Base-by-base conservation (phyloP, 139 green algal genomes). In the Micractinium conductrix region DNA sequence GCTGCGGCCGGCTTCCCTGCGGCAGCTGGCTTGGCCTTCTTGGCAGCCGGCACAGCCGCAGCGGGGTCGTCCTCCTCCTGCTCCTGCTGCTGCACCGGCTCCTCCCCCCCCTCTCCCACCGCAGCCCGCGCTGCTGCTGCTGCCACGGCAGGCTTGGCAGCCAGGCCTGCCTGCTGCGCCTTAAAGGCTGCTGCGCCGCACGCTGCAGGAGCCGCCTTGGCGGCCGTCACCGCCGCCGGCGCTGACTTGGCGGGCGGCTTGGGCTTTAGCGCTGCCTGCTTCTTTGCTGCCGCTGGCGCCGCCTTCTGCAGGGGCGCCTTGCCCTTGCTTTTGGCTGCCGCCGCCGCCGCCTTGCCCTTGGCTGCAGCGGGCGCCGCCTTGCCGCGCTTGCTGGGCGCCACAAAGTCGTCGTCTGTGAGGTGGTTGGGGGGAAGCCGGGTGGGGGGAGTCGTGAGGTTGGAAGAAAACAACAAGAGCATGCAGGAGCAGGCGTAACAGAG, bases 21-120 rank as follows among this genome's bases (percentile, higher is more conserved):
- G 38, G 74, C 35, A 22, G 74, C 35, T 53, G 74, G 50, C 74
- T 69, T 68, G 44, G 68, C 68, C 48, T 55, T 70, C 74, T 81
- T 81, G 55, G 74, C 50, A 16, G 73, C 40, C 6, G 60, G 74
- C 0, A 9, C 45, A 6, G 9, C 53, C 3, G 35, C 38, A 30
- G 50, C 53, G 37, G 2, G n/a, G 44, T 69, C 53, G 24, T 70
- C 74, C 30, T 58, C 71, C 43, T 10, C 26, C 71, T 43, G 6
- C 30, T n/a, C 6, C 71, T 28, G 38, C n/a, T 17, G 38, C 68
- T 3, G 16, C 68, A n/a, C n/a, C 68, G 28, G 37, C 70, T 75
- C 8, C 67, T 48, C 8, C 35, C 16, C 67, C 33, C 8, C 68
- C 37, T 3, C 9, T 14, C n/a, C 4, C 63, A 44, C 40, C 53